Base-by-base conservation (phyloP, 495 filamentous ascomycete species). In the Penicillium desertorum region DNA sequence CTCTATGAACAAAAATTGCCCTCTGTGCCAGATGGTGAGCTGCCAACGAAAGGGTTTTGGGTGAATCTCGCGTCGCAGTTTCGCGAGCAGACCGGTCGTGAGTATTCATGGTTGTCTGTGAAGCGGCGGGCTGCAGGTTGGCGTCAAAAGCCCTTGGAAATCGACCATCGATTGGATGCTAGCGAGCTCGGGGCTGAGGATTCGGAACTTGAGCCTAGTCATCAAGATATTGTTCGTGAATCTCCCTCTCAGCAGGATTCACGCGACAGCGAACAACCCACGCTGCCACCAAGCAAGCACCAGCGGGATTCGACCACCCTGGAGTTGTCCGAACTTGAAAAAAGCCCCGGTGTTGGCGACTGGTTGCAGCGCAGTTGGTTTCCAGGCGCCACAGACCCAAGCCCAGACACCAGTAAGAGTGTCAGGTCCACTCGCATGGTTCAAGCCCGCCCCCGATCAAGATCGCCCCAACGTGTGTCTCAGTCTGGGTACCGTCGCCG, bases 81-180 rank as follows among this genome's bases (percentile, higher is more conserved):
- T 55, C 32, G 8, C 6, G 29, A 47, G 4, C 20, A 36, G 17
- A 39, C 43, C 4, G 32, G 44, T 12, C 53, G 43, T 2, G 32
- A 37, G 14, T 55, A 55, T 20, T 55, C 53, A 2, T 55, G 53
- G 53, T 20, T 46, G 23, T 55, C 53, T 45, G 53, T 39, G 17
- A 55, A 47, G 11, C 42, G 53, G 7, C 27, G 45, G 29, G 45
- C 45, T 19, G 45, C 25, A 6, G 16, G 23, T 19, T 48, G 45
- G 45, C 4, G 17, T 6, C 45, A 48, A 9, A 20, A 14, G 29
- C 22, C 45, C 14, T 4, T 4, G 12, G n/a, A 20, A 34, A 4
- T 12, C 20, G 27, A 48, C 9, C 16, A 3, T 4, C 29, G 17
- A 11, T 5, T 19, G 45, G 14, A 48, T 48, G 45, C 9, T 12